Evolutionary conservation across 1,284 basidiomycete species (phyloP), one percentile per base, ranked within the genome.

Genomic region (Phenoliferia sp.): DNA sequence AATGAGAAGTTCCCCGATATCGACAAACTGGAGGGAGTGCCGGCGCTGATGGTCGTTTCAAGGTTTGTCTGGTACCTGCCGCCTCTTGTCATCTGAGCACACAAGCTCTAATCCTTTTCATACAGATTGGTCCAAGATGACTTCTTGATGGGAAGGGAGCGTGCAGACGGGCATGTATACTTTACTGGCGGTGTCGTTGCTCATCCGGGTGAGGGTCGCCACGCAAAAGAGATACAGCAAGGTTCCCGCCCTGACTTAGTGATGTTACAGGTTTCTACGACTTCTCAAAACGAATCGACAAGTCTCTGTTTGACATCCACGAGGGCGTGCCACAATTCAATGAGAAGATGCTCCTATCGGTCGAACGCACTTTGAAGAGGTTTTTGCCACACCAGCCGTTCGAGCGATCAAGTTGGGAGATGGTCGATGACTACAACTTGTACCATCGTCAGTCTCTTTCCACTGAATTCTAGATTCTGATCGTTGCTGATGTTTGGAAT

Each of bases 371-470:
- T 32, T 73, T 82, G 56, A 80, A 79, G 65, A 78, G 80, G 26
- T 79, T 82, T 74, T 67, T 74, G 35, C 78, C 81, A 1, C 73
- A 77, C 59, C 75, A 80, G 63, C 80, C 81, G 3, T 81, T 82
- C 60, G 81, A 82, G 73, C 75, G 81, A 28, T 80, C 80, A 3
- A 79, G 78, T 64, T 82, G 81, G 81, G 80, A 79, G 71, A 80
- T 82, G 63, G 79, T 79, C 22, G 81, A 82, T 66, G 80, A 81
- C 64, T 74, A 78, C 34, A 75, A 81, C 39, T 68, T 81, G 9
- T 79, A 80, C 68, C 54, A 61, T 4, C 64, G 59, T 65, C 77
- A 28, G 33, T 22, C n/a, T 33, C 39, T 15, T 44, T 44, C 22
- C 39, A 44, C 39, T 44, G 22, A 44, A 44, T 22, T 22, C 39